Conservation (phyloP, 768 basidiomycete species). For the Tremella mesenterica region DNA sequence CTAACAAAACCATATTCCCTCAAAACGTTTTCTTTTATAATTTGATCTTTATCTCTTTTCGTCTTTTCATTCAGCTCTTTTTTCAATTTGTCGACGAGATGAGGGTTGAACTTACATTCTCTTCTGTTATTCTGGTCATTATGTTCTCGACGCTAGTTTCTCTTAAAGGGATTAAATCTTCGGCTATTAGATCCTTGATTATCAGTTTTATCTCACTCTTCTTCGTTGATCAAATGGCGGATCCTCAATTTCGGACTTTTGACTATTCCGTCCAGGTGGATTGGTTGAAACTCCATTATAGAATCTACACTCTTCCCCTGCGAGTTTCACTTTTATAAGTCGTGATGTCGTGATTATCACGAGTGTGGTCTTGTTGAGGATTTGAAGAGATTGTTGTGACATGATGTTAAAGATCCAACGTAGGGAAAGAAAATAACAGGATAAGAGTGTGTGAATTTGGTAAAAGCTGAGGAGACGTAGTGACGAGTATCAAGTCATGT, state of each 20-base stretch:
- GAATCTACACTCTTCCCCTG: background rate
- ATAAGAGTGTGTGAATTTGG: no score
- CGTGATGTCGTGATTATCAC: background rate
- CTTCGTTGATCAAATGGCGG: background rate
- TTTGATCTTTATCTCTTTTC: slow-evolving; percentile 72
- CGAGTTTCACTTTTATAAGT: background rate
- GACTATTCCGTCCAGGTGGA: background rate
- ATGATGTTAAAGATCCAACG: background rate
- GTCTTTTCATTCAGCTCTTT: slow-evolving; percentile 37
- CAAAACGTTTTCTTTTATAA: slow-evolving; percentile 65
- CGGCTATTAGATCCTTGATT: slow-evolving; percentile 29
- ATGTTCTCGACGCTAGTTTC: slow-evolving; percentile 21
- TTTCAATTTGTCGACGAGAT: background rate
- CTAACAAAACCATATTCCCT: slow-evolving; percentile 83
- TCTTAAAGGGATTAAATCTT: slow-evolving; percentile 27
- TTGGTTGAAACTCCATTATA: background rate
- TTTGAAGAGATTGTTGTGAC: background rate
- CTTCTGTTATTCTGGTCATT: slow-evolving; percentile 24
- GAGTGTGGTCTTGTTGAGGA: background rate
- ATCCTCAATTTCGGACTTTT: background rate
- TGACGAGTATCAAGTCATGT: slow-evolving; percentile 47
- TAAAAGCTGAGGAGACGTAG: background rate
- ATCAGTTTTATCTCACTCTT: background rate
- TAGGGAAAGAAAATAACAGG: background rate
- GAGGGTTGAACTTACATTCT: slow-evolving; percentile 20